Evolutionary conservation across 306 rosid genomes (phyloP).

Genomic region (Cicer bijugum): DNA sequence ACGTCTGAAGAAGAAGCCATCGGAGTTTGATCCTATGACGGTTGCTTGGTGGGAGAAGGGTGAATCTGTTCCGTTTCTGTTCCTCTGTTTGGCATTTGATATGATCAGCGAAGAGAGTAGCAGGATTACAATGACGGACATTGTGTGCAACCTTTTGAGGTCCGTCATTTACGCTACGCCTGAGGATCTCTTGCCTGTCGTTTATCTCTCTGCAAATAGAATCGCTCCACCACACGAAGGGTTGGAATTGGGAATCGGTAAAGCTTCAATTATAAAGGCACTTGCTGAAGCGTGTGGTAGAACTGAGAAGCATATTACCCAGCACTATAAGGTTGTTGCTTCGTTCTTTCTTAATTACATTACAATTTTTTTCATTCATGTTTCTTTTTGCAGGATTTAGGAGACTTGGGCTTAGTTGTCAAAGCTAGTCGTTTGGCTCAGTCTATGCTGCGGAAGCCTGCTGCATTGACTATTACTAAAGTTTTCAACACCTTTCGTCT

Average conservation of each 20-base stretch:
- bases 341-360: no score
- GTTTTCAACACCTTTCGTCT: conserved; percentile 71
- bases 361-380: no score
- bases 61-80: conserved; percentile 67
- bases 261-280: conserved; percentile 73
- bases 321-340: neutral
- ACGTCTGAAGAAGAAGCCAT: conserved; percentile 65
- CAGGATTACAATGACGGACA: conserved; percentile 72
- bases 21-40: conserved; percentile 58
- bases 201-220: conserved; percentile 67
- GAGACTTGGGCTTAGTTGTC: conserved; percentile 81
- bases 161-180: conserved; percentile 71
- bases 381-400: conserved; percentile 6
- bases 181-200: conserved; percentile 62
- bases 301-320: conserved; percentile 44
- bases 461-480: conserved; percentile 68
- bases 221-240: conserved; percentile 82
- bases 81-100: conserved; percentile 63
- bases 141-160: conserved; percentile 75
- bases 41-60: conserved; percentile 70
- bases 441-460: conserved; percentile 76
- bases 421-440: conserved; percentile 77
- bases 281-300: conserved; percentile 81
- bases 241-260: conserved; percentile 80
- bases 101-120: conserved; percentile 59